Evolutionary conservation across 768 basidiomycete species (phyloP).

Genomic region (Tremella fuciformis): DNA sequence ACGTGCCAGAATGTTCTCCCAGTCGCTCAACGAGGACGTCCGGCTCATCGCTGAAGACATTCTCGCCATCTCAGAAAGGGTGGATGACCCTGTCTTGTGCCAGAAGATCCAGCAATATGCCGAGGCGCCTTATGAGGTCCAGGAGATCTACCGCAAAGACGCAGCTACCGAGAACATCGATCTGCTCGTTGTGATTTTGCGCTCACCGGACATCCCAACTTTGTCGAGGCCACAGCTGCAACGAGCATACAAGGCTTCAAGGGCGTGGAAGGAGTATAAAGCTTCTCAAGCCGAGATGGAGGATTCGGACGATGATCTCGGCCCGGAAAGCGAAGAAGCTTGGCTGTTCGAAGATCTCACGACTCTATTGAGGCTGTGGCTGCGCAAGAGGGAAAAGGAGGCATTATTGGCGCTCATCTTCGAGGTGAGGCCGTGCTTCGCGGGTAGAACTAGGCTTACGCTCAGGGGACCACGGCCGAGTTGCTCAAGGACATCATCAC

Average conservation of each 20-base stretch:
- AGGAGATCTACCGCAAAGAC: conserved; percentile 73
- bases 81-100: conserved; percentile 81
- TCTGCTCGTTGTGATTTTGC: conserved; percentile 72
- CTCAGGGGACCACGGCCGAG: conserved; percentile 87
- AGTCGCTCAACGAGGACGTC: conserved; percentile 84
- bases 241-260: conserved; percentile 71
- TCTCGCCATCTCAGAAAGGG: conserved; percentile 77
- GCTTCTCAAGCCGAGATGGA: conserved; percentile 60
- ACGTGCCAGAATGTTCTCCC: conserved; percentile 80
- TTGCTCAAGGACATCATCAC: conserved; percentile 97
- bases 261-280: conserved; percentile 74
- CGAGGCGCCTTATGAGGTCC: conserved; percentile 81
- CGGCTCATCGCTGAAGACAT: conserved; percentile 81
- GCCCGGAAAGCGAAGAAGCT: conserved; percentile 87
- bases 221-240: conserved; percentile 75
- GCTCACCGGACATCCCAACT: conserved; percentile 70
- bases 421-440: conserved; percentile 61
- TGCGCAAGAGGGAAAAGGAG: conserved; percentile 78
- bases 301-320: conserved; percentile 88
- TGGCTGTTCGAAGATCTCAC: conserved; percentile 93
- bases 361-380: conserved; percentile 73
- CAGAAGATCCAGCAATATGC: conserved; percentile 84
- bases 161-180: conserved; percentile 76
- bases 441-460: too few relatives aligned
- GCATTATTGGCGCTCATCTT: conserved; percentile 90